phyloP scores from a whole-genome alignment of 345 rosid species.

The Euclidium syriacum region DNA sequence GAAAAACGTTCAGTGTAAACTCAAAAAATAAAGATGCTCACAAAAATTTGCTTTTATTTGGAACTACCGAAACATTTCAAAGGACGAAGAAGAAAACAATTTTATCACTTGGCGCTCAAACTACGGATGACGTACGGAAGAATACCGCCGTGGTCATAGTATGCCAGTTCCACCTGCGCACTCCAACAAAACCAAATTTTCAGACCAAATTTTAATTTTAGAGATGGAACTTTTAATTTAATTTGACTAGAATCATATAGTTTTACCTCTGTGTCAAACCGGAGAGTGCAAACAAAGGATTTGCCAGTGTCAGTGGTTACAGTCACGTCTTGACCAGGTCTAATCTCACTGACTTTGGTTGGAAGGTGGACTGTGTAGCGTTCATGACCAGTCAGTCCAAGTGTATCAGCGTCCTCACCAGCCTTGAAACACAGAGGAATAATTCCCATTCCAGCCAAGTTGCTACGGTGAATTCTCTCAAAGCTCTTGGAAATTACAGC shows the following conservation, averaged over 20 bases:
- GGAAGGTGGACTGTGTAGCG: slow-evolving; percentile 60
- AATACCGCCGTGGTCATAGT: slow-evolving; percentile 78
- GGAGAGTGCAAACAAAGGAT: slow-evolving; percentile 60
- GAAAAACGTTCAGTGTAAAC: neutral
- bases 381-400: slow-evolving; percentile 57
- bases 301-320: slow-evolving; percentile 63
- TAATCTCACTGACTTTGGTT: slow-evolving; percentile 52
- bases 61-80: neutral
- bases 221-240: neutral
- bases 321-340: slow-evolving; percentile 71
- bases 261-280: slow-evolving; percentile 79
- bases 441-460: slow-evolving; percentile 61
- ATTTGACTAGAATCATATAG: neutral
- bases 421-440: slow-evolving; percentile 59
- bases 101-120: slow-evolving; percentile 36
- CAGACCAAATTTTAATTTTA: slow-evolving; percentile 1
- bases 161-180: slow-evolving; percentile 65
- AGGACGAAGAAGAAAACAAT: slow-evolving; percentile 5
- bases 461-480: slow-evolving; percentile 64
- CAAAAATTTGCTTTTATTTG: slow-evolving; percentile 26
- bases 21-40: slow-evolving; percentile 3
- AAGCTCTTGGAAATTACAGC: slow-evolving; percentile 66
- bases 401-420: slow-evolving; percentile 50
- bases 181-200: neutral
- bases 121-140: slow-evolving; percentile 60